These are phyloP conservation scores for Nectriaceae sp. DNA, from an alignment of 2,329 filamentous ascomycete species.

Conservation along the genomic window DNA sequence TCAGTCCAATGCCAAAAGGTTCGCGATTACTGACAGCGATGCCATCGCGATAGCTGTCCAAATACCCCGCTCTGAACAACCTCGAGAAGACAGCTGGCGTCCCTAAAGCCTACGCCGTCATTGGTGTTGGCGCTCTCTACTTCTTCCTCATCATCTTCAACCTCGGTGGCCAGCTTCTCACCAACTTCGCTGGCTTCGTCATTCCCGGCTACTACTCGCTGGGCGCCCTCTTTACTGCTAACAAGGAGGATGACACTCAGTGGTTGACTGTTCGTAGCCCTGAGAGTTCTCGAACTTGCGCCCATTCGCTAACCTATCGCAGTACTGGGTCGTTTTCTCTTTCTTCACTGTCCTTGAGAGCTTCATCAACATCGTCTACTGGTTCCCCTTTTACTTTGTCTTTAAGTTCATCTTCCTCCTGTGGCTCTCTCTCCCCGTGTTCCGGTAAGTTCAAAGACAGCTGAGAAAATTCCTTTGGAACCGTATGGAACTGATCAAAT, in stretches of 20 bases:
- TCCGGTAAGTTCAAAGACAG: slow-evolving; percentile 66
- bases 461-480: not conserved
- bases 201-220: slow-evolving; percentile 86
- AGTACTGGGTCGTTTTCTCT: slow-evolving; percentile 89
- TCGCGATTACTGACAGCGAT: slow-evolving; percentile 24
- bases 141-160: slow-evolving; percentile 94
- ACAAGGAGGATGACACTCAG: slow-evolving; percentile 79
- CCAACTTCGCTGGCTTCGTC: slow-evolving; percentile 82
- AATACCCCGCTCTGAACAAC: slow-evolving; percentile 82
- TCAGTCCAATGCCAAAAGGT: too few species aligned
- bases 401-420: slow-evolving; percentile 99
- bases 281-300: slow-evolving; percentile 5
- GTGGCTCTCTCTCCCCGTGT: slow-evolving; percentile 96
- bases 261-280: slow-evolving; percentile 65
- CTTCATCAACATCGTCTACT: slow-evolving; percentile 82
- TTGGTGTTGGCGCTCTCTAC: slow-evolving; percentile 76
- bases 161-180: slow-evolving; percentile 83
- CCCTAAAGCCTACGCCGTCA: slow-evolving; percentile 82
- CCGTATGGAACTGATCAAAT: slow-evolving; percentile 16
- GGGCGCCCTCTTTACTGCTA: slow-evolving; percentile 70
- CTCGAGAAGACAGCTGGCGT: slow-evolving; percentile 82
- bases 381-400: slow-evolving; percentile 99
- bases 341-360: slow-evolving; percentile 84
- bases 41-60: slow-evolving; percentile 66
- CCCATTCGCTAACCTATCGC: slow-evolving; percentile 36